Conservation (phyloP, 371 early-diverging fungal genomes). For the Syncephalastrum racemosum region DNA sequence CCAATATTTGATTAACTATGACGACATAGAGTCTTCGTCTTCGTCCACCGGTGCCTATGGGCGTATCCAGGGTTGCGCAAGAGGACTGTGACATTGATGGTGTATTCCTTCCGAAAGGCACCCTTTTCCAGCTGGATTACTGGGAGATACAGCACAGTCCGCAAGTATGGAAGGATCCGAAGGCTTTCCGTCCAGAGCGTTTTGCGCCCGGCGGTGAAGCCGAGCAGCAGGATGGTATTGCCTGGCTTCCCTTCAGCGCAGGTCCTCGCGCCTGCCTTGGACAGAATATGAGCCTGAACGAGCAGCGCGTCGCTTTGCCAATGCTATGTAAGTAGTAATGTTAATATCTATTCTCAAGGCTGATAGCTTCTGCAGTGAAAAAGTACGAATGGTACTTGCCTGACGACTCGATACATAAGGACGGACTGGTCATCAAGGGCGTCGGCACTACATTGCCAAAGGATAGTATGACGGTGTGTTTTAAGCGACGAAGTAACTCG, state of each 20-base stretch:
- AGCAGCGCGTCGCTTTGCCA: slow-evolving; percentile 50
- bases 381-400: slow-evolving; percentile 19
- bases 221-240: slow-evolving; percentile 5
- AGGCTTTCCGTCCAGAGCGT: slow-evolving; percentile 21
- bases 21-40: slow-evolving; percentile 15
- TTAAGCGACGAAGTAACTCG: no score
- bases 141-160: slow-evolving; percentile 22
- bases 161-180: slow-evolving; percentile 18
- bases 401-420: slow-evolving; percentile 19
- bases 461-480: no score
- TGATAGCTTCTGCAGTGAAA: slow-evolving; percentile 13
- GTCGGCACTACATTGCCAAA: no score
- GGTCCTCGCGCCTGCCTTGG: slow-evolving; percentile 49
- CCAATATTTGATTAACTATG: neutral
- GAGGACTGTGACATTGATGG: slow-evolving; percentile 14
- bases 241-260: slow-evolving; percentile 16
- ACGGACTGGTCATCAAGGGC: neutral
- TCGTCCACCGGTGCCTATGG: slow-evolving; percentile 4
- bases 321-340: slow-evolving; percentile 36
- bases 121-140: slow-evolving; percentile 10
- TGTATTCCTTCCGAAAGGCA: slow-evolving; percentile 16
- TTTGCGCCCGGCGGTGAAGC: slow-evolving; percentile 19
- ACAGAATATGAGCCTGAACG: slow-evolving; percentile 54
- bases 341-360: neutral
- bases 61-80: slow-evolving; percentile 2